Evolutionary conservation across 1,139 yeast genomes (phyloP).

Genomic region (Trichomonascaceae sp.): DNA sequence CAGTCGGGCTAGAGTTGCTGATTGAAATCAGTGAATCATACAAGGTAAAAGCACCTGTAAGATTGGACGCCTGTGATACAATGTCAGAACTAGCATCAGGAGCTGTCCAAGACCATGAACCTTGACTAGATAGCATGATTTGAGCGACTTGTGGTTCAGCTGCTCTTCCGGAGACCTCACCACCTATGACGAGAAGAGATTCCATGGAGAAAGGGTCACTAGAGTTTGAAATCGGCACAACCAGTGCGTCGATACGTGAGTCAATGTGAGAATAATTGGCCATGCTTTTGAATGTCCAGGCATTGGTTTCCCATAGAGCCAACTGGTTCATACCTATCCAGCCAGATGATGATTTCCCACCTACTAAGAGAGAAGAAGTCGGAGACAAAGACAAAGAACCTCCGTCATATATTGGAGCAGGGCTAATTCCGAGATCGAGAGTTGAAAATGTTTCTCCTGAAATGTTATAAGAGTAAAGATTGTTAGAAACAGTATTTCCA

Average conservation of each 20-base stretch:
- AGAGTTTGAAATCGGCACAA: conserved; percentile 36
- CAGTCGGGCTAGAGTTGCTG: conserved; percentile 2
- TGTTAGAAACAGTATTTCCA: conserved; percentile 29
- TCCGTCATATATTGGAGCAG: conserved; percentile 47
- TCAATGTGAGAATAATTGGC: conserved; percentile 34
- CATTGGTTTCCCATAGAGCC: conserved; percentile 52
- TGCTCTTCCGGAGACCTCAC: conserved; percentile 32
- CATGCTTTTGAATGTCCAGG: conserved; percentile 50
- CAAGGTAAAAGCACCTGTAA: conserved; percentile 37
- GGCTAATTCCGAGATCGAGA: conserved; percentile 37
- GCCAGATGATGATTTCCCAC: conserved; percentile 49
- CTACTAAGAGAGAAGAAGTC: conserved; percentile 36
- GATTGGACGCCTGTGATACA: neutral
- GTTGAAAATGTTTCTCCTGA: conserved; percentile 23
- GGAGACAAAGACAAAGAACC: conserved; percentile 21
- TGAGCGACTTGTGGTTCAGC: conserved; percentile 41
- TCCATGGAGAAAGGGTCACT: conserved; percentile 10
- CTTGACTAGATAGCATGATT: conserved; percentile 32
- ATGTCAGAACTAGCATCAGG: conserved; percentile 11
- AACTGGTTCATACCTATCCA: conserved; percentile 59
- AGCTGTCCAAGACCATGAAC: conserved; percentile 43
- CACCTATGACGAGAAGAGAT: conserved; percentile 36
- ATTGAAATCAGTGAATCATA: conserved; percentile 38
- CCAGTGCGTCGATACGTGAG: conserved; percentile 43
- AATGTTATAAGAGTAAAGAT: conserved; percentile 38